Evolutionary conservation across 129 eudicot genomes (phyloP).

Genomic region (Gnaphalium uliginosum): DNA sequence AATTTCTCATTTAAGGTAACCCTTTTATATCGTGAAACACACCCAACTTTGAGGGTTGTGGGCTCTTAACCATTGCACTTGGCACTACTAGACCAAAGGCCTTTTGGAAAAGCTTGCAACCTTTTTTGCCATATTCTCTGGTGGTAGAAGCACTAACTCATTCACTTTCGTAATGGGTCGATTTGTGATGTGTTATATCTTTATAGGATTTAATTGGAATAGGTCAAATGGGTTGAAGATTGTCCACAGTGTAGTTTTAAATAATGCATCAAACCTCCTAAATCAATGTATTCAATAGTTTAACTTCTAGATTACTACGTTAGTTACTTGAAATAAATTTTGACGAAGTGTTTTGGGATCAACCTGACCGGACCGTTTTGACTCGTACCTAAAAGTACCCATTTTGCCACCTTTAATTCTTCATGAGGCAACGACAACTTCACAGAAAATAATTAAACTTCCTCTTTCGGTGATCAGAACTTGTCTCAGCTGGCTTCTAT

Average conservation of each 20-base stretch:
- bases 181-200: background rate
- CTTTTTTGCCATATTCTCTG: background rate
- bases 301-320: no score
- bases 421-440: background rate
- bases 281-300: background rate
- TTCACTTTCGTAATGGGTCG: background rate
- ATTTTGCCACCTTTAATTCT: constrained; percentile 1
- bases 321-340: background rate
- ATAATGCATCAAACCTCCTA: constrained; percentile 3
- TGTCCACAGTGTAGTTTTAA: background rate
- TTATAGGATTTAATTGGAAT: background rate
- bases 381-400: background rate
- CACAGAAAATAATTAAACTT: background rate
- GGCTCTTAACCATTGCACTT: background rate
- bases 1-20: constrained; percentile 95
- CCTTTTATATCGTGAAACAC: background rate
- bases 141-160: background rate
- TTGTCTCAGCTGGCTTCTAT: constrained; percentile 90
- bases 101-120: background rate
- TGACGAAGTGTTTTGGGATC: background rate
- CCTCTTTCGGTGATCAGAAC: constrained; percentile 53
- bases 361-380: background rate
- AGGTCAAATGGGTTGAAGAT: background rate
- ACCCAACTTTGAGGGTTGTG: constrained; percentile 13
- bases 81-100: background rate